Percentiles rank a stretch among this genome's conserved stretches.
Evolutionary conservation across 768 basidiomycete species (phyloP).

Genomic region (Psilocybe sp.): DNA sequence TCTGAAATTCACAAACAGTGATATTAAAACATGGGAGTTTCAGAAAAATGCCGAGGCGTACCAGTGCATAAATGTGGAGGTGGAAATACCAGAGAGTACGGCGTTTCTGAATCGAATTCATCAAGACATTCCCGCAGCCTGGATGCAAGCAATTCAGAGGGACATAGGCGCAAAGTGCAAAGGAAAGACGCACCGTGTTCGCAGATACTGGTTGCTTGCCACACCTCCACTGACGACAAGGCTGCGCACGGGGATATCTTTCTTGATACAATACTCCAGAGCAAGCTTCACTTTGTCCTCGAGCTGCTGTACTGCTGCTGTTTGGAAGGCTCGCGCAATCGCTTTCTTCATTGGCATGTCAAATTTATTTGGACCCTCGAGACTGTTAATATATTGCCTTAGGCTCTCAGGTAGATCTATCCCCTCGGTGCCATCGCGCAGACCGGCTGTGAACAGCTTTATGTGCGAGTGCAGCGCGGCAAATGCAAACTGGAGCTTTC

Average conservation of each 20-base stretch:
- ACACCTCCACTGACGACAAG: slow-evolving; percentile 92
- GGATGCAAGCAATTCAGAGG: background rate
- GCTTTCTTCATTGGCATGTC: slow-evolving; percentile 37
- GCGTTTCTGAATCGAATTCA: slow-evolving; percentile 17
- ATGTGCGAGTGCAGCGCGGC: slow-evolving; percentile 72
- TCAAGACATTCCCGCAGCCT: slow-evolving; percentile 30
- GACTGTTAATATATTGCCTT: slow-evolving; percentile 28
- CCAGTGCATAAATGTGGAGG: slow-evolving; percentile 81
- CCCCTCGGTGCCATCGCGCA: too few species aligned
- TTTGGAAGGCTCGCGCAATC: slow-evolving; percentile 73
- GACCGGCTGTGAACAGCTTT: slow-evolving; percentile 38
- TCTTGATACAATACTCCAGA: slow-evolving; percentile 37
- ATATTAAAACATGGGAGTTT: background rate
- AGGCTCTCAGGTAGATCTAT: too few species aligned
- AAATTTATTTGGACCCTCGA: slow-evolving; percentile 40
- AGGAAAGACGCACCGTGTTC: slow-evolving; percentile 48
- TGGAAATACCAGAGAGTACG: slow-evolving; percentile 64
- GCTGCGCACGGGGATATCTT: slow-evolving; percentile 45
- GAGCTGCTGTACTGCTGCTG: slow-evolving; percentile 67
- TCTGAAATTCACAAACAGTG: slow-evolving; percentile 42
- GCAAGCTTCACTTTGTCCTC: slow-evolving; percentile 69
- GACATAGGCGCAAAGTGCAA: background rate
- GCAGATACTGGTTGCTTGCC: slow-evolving; percentile 77
- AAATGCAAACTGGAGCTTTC: slow-evolving; percentile 73
- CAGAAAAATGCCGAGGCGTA: slow-evolving; percentile 17